Evolutionary conservation across 2,329 filamentous ascomycete genomes (phyloP).

Genomic region (Fusarium sp.): DNA sequence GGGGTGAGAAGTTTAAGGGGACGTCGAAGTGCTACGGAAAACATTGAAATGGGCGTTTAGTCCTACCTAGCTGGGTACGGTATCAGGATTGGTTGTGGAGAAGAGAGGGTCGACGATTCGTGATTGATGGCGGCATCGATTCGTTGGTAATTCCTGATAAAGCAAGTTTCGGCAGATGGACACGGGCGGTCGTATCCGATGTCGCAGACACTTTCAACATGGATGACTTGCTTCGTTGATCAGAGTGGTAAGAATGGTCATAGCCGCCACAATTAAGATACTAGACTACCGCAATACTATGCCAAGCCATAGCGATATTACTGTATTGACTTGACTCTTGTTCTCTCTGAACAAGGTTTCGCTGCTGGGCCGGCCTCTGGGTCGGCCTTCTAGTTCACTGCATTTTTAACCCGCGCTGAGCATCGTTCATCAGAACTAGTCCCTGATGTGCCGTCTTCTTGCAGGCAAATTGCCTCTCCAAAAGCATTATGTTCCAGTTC

Average conservation of each 20-base stretch:
- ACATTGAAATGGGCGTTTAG: neutral
- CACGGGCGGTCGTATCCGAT: neutral
- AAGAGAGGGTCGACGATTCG: constrained; percentile 9
- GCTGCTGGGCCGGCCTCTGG: no score
- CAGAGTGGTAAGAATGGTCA: neutral
- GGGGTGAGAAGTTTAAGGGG: constrained; percentile 19
- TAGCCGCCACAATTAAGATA: neutral
- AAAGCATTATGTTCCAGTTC: no score
- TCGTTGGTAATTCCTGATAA: constrained; percentile 37
- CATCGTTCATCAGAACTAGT: no score
- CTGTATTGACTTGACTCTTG: neutral
- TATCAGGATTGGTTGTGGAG: constrained; percentile 15
- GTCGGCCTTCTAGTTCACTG: no score
- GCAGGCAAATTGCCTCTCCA: no score
- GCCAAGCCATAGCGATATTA: neutral
- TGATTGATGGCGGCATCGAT: neutral
- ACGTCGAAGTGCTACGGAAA: neutral
- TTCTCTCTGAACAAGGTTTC: no score
- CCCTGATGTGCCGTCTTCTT: no score
- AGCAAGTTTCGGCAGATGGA: constrained; percentile 11
- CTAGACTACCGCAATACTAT: neutral
- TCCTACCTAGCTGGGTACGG: neutral
- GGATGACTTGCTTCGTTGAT: neutral
- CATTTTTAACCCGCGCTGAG: no score
- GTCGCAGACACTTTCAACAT: neutral